Conservation (phyloP, 2,329 filamentous ascomycete genomes). For the Pestalotiopsis sp. region DNA sequence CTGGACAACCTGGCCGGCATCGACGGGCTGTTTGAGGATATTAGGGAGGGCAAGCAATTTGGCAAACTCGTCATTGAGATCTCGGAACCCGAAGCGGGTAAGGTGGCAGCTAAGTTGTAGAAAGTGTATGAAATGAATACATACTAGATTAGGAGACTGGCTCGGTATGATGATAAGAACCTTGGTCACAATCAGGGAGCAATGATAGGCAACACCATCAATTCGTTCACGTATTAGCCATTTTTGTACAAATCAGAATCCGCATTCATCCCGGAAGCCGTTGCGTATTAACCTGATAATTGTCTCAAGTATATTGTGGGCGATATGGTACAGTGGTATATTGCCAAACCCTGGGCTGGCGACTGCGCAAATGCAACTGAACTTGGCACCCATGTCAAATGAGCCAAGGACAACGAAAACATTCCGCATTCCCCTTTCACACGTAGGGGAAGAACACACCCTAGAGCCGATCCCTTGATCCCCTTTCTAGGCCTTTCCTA, state of each 20-base stretch:
- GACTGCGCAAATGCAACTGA: background rate
- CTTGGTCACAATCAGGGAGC: background rate
- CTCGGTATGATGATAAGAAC: background rate
- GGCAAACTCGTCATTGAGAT: slow-evolving; percentile 88
- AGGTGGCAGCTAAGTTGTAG: slow-evolving; percentile 43
- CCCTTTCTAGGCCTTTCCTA: slow-evolving; percentile 17
- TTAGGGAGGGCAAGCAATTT: slow-evolving; percentile 85
- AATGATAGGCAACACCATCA: background rate
- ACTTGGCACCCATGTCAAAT: background rate
- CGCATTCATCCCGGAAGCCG: background rate
- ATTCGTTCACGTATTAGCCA: background rate
- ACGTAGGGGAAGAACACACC: background rate
- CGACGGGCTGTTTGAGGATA: slow-evolving; percentile 82
- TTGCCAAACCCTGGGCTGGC: background rate
- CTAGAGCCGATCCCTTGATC: background rate
- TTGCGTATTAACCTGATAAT: background rate
- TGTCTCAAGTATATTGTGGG: background rate
- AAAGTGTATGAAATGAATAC: background rate
- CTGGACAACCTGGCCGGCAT: slow-evolving; percentile 79
- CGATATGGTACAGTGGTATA: slow-evolving; percentile 8
- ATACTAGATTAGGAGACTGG: background rate
- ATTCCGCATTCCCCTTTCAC: slow-evolving; percentile 1
- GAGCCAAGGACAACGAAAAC: background rate
- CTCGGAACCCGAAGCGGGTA: slow-evolving; percentile 32
- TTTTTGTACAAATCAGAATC: background rate